phyloP scores from a whole-genome alignment of 2,329 filamentous ascomycete species.

The Geoglossum cookeanum region DNA sequence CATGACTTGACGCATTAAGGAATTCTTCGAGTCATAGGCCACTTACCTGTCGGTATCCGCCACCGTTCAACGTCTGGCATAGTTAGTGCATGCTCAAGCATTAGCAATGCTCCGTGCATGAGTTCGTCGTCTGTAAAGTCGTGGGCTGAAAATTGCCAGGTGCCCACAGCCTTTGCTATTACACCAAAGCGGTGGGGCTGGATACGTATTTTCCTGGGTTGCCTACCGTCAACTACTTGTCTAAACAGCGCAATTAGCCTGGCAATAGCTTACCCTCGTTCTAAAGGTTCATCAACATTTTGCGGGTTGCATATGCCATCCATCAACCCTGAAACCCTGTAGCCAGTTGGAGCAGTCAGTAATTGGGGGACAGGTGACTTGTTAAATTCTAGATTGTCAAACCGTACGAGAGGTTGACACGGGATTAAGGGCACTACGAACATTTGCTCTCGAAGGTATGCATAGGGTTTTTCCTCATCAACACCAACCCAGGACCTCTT shows the following conservation, averaged over 20 bases:
- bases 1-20: neutral
- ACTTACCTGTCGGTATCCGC: slow-evolving; percentile 57
- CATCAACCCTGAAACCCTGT: slow-evolving; percentile 64
- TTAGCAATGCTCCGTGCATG: slow-evolving; percentile 63
- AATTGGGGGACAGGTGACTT: neutral
- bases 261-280: slow-evolving; percentile 30
- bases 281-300: slow-evolving; percentile 41
- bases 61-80: slow-evolving; percentile 68
- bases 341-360: neutral
- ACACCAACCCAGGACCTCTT: slow-evolving; percentile 88
- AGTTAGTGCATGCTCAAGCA: slow-evolving; percentile 73
- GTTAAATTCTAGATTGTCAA: too few species aligned
- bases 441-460: slow-evolving; percentile 83
- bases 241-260: neutral
- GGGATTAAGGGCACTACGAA: slow-evolving; percentile 13
- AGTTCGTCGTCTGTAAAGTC: slow-evolving; percentile 81
- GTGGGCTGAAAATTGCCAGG: slow-evolving; percentile 81
- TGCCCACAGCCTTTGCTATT: slow-evolving; percentile 50
- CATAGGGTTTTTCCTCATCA: slow-evolving; percentile 67
- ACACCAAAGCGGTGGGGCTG: slow-evolving; percentile 42
- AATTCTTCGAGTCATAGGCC: slow-evolving; percentile 3
- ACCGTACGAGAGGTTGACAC: neutral
- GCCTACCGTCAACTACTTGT: slow-evolving; percentile 4
- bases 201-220: slow-evolving; percentile 42
- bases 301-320: slow-evolving; percentile 63